Conservation (phyloP, 2,329 filamentous ascomycete genomes). For the Colletotrichum tropicicola region DNA sequence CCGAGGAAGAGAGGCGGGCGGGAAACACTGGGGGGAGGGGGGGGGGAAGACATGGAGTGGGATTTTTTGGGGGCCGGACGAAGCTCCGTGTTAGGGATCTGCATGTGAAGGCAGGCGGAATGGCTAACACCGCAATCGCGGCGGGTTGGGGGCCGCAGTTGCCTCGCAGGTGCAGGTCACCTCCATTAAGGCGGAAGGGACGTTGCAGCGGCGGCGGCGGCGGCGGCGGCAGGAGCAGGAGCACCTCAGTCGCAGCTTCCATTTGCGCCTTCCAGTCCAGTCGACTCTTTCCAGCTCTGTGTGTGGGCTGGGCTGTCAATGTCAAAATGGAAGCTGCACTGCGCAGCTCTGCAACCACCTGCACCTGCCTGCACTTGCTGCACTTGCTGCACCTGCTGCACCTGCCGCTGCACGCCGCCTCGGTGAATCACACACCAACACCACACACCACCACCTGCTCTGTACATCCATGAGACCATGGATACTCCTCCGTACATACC, state of each 20-base stretch:
- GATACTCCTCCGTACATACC: too few relatives aligned
- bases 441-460: neutral
- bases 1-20: neutral
- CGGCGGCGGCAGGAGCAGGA: too few relatives aligned
- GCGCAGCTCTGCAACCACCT: neutral
- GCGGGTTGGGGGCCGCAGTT: too few relatives aligned
- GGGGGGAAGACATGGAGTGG: neutral
- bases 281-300: too few relatives aligned
- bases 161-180: too few relatives aligned
- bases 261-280: too few relatives aligned
- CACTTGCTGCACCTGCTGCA: too few relatives aligned
- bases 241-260: too few relatives aligned
- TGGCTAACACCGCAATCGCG: neutral
- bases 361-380: neutral
- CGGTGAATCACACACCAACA: conserved; percentile 5
- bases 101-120: neutral
- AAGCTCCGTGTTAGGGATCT: conserved; percentile 16
- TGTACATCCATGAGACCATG: neutral
- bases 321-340: neutral
- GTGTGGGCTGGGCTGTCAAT: too few relatives aligned
- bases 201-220: too few relatives aligned
- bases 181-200: too few relatives aligned
- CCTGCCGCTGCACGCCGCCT: conserved; percentile 7
- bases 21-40: neutral
- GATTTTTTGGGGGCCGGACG: conserved; percentile 1